Evolutionary conservation across 192 early-diverging fungal genomes (phyloP).

Genomic region (Thoreauomyces humboldtii): DNA sequence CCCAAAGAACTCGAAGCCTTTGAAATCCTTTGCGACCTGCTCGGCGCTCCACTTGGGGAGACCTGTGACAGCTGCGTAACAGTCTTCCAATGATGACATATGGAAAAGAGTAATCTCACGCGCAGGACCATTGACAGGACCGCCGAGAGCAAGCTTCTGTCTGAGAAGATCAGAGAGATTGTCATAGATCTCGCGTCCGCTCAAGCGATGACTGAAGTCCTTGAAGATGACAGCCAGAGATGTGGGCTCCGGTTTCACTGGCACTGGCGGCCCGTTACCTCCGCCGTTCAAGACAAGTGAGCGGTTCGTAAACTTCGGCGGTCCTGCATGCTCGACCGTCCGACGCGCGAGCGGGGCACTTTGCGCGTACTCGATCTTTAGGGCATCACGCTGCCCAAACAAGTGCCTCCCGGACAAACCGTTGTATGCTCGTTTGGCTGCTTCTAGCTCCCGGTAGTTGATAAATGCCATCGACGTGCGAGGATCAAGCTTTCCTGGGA

Average conservation of each 20-base stretch:
- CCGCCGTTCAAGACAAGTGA: neutral
- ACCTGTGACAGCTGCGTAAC: conserved; percentile 14
- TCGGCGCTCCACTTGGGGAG: conserved; percentile 15
- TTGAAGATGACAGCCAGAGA: conserved; percentile 16
- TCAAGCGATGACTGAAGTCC: conserved; percentile 25
- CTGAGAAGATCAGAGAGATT: conserved; percentile 14
- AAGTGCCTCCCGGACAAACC: conserved; percentile 7
- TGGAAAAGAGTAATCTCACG: conserved; percentile 16
- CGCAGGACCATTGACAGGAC: neutral
- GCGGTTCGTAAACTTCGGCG: neutral
- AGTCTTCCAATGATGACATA: conserved; percentile 22
- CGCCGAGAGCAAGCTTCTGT: neutral
- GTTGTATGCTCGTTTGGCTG: conserved; percentile 5
- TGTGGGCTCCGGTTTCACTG: neutral
- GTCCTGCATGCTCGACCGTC: neutral
- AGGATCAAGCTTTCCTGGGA: conserved; percentile 21
- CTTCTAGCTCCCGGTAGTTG: conserved; percentile 11
- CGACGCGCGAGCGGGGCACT: neutral
- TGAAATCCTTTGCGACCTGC: conserved; percentile 7
- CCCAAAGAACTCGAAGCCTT: conserved; percentile 20
- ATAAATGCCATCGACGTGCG: conserved; percentile 29
- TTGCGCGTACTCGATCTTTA: conserved; percentile 27
- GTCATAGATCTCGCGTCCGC: conserved; percentile 24
- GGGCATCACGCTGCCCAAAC: conserved; percentile 19
- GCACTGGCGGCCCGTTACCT: neutral